phyloP scores from a whole-genome alignment of 129 eudicot genomes.

The Escallonia herrerae region DNA sequence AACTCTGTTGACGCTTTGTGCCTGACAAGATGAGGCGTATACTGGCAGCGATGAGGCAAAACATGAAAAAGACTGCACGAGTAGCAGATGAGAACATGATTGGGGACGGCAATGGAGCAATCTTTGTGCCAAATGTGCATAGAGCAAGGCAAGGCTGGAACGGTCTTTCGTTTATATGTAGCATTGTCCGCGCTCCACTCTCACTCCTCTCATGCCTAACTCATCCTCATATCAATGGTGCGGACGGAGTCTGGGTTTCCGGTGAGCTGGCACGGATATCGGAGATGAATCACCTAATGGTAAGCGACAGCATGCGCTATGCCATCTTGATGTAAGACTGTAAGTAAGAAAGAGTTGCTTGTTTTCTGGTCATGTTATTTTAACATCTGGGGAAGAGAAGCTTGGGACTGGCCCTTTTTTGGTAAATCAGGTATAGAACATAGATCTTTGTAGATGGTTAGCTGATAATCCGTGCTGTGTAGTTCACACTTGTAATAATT shows the following conservation, averaged over 20 bases:
- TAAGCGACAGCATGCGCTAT: constrained; percentile 72
- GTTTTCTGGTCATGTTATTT: constrained; percentile 14
- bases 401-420: neutral
- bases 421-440: neutral
- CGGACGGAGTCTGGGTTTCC: constrained; percentile 61
- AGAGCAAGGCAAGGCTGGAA: constrained; percentile 31
- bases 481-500: constrained; percentile 15
- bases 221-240: constrained; percentile 32
- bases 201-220: constrained; percentile 49
- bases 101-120: constrained; percentile 28
- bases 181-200: constrained; percentile 46
- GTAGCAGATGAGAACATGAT: constrained; percentile 70
- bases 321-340: constrained; percentile 58
- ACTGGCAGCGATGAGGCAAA: constrained; percentile 37
- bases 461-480: constrained; percentile 23
- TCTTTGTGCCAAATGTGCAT: constrained; percentile 19
- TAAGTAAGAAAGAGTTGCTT: neutral
- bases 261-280: constrained; percentile 45
- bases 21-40: constrained; percentile 35
- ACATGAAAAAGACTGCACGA: constrained; percentile 47
- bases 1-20: constrained; percentile 6
- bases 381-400: constrained; percentile 5
- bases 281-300: constrained; percentile 65
- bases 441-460: constrained; percentile 1
- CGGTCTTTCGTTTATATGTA: constrained; percentile 33